Evolutionary conservation across 495 filamentous ascomycete species (phyloP), one percentile per base, ranked within the genome.

Genomic region (Aspergillus asperescens): DNA sequence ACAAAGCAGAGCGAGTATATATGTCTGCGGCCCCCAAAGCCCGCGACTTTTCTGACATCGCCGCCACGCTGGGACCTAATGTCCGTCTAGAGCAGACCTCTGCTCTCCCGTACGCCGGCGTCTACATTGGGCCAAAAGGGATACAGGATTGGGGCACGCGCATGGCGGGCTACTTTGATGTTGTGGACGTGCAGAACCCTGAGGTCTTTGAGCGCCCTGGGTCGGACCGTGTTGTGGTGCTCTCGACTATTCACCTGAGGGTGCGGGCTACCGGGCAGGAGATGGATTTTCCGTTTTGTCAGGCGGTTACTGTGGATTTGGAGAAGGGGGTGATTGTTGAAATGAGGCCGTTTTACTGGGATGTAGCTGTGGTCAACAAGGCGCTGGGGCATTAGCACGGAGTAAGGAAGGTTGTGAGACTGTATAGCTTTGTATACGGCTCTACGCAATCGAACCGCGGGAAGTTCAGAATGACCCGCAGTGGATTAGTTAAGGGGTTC

Each of bases 271-370:
- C 31, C 7, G 31, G 45, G 4, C 18, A 48, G 31, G 45, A 48
- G 0, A 4, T 48, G 45, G 1, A 37, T 1, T 48, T 24, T 48
- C 45, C 45, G 18, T 48, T 48, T n/a, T 25, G 29, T 22, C 45
- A 48, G 31, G 45, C 28, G 4, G 19, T 48, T 7, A 48, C 31
- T 6, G 45, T 48, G 12, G 45, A 48, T 37, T 19, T 48, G 29
- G 16, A 48, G 31, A 24, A 13, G 19, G 45, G 45, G 8, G 18
- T 23, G 12, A 48, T 48, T n/a, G 28, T 15, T n/a, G 45, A 48
- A 19, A 23, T 48, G 29, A 37, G 45, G 18, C 45, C 45, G 31
- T 48, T 48, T 35, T 48, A 48, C n/a, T 48, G 45, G 45, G 45
- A 48, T 38, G 45, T 48, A 12, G 45, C 45, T 22, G 45, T 13